Evolutionary conservation across 257 asterid species (phyloP).

Genomic region (Marsdenia floribunda): DNA sequence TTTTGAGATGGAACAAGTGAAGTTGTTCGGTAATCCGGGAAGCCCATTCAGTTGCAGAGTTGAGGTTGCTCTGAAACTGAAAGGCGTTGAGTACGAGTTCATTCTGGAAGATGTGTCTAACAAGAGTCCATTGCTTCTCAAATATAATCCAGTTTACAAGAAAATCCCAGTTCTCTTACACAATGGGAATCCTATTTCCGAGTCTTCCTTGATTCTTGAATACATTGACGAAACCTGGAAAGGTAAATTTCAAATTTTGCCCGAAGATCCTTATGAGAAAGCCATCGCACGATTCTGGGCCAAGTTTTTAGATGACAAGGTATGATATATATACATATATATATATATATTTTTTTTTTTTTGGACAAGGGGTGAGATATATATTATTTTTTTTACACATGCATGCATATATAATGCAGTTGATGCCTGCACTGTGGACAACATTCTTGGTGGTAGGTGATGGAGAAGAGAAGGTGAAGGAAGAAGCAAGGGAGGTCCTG

Average conservation of each 20-base stretch:
- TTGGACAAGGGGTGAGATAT: no score
- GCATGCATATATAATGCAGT: no score
- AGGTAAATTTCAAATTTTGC: conserved; percentile 28
- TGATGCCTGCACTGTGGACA: conserved; percentile 20
- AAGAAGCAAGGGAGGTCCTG: conserved; percentile 33
- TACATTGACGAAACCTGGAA: conserved; percentile 49
- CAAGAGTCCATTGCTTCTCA: conserved; percentile 35
- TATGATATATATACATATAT: neutral
- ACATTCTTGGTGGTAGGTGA: conserved; percentile 31
- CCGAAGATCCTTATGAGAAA: conserved; percentile 35
- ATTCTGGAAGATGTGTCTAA: conserved; percentile 28
- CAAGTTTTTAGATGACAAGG: conserved; percentile 48
- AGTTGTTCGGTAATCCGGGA: conserved; percentile 33
- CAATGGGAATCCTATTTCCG: conserved; percentile 41
- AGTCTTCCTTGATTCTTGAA: conserved; percentile 43
- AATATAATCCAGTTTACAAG: conserved; percentile 42
- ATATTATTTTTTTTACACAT: no score
- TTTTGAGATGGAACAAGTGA: conserved; percentile 35
- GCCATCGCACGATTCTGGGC: conserved; percentile 55
- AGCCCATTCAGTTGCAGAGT: conserved; percentile 43
- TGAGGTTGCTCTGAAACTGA: conserved; percentile 35
- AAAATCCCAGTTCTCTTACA: conserved; percentile 41
- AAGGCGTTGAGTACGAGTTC: conserved; percentile 41
- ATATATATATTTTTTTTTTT: no score
- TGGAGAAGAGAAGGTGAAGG: conserved; percentile 41